Percentiles rank a stretch among this genome's conserved stretches.
Evolutionary conservation across 2,329 filamentous ascomycete genomes (phyloP).

Genomic region (Nothopassalora personata): DNA sequence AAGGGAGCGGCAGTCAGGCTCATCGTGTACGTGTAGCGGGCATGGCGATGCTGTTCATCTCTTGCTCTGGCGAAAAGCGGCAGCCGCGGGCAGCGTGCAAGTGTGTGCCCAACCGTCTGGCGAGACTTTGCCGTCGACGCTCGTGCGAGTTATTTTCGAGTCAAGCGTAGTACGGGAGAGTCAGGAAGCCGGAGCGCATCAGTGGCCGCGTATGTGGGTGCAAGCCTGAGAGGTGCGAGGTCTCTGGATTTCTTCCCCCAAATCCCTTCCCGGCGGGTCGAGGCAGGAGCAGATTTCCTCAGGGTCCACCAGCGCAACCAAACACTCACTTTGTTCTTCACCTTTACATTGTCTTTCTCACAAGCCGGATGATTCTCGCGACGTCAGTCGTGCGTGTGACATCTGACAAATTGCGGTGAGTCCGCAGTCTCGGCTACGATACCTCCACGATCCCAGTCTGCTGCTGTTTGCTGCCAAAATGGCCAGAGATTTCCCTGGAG

Average conservation of each 20-base stretch:
- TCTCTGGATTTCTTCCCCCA: background rate
- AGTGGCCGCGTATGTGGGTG: background rate
- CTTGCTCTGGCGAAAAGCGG: background rate
- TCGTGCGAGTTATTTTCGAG: background rate
- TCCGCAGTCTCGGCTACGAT: no score
- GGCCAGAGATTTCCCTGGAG: background rate
- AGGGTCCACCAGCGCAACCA: background rate
- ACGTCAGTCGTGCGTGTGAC: background rate
- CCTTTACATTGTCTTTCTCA: background rate
- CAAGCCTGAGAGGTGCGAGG: background rate
- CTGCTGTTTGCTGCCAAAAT: background rate
- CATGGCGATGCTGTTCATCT: background rate
- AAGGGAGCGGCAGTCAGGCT: background rate
- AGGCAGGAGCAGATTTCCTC: background rate
- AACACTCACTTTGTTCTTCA: background rate
- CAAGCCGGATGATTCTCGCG: background rate
- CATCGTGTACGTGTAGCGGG: background rate
- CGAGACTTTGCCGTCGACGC: background rate
- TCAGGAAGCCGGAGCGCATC: background rate
- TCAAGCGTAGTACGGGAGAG: background rate
- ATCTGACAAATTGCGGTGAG: background rate
- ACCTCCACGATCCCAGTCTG: background rate
- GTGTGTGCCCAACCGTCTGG: background rate
- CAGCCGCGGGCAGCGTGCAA: background rate
- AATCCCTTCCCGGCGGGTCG: background rate